phyloP scores from a whole-genome alignment of 2,329 filamentous ascomycete genomes.

The Sarocladiaceae sp. region DNA sequence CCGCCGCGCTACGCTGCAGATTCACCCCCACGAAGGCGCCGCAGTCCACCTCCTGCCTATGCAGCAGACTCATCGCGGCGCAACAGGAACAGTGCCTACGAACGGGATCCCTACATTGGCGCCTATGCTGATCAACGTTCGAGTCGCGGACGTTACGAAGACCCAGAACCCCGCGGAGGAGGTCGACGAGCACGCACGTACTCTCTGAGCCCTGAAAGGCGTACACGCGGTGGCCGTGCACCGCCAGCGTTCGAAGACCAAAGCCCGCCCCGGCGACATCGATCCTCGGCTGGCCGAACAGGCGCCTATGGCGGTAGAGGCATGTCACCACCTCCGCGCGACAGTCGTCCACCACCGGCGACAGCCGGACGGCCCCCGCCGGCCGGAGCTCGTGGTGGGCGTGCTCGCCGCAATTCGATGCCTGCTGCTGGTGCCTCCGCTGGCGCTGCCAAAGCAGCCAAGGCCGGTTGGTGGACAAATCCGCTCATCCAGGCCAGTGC shows the following conservation, averaged over 20 bases:
- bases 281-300: slow-evolving; percentile 1
- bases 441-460: slow-evolving; percentile 12
- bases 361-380: slow-evolving; percentile 19
- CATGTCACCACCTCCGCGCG: neutral
- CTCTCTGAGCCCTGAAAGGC: slow-evolving; percentile 14
- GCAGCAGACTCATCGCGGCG: slow-evolving; percentile 10
- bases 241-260: slow-evolving; percentile 8
- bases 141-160: slow-evolving; percentile 9
- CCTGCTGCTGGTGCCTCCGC: slow-evolving; percentile 18
- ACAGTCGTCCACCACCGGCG: slow-evolving; percentile 12
- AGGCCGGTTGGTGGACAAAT: slow-evolving; percentile 29
- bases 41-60: slow-evolving; percentile 4
- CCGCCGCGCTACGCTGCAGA: slow-evolving; percentile 1
- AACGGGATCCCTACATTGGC: neutral
- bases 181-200: slow-evolving; percentile 15
- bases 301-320: neutral
- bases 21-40: slow-evolving; percentile 4
- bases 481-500: slow-evolving; percentile 34
- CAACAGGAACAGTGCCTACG: slow-evolving; percentile 7
- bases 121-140: too few relatives aligned
- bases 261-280: slow-evolving; percentile 7
- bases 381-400: slow-evolving; percentile 2
- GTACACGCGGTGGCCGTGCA: slow-evolving; percentile 13
- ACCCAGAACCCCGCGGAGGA: slow-evolving; percentile 13
- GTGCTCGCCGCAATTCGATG: slow-evolving; percentile 26